Percentiles rank a stretch among this genome's conserved stretches.
Conservation (phyloP, 768 basidiomycete species). For the Boletus reticulatus region DNA sequence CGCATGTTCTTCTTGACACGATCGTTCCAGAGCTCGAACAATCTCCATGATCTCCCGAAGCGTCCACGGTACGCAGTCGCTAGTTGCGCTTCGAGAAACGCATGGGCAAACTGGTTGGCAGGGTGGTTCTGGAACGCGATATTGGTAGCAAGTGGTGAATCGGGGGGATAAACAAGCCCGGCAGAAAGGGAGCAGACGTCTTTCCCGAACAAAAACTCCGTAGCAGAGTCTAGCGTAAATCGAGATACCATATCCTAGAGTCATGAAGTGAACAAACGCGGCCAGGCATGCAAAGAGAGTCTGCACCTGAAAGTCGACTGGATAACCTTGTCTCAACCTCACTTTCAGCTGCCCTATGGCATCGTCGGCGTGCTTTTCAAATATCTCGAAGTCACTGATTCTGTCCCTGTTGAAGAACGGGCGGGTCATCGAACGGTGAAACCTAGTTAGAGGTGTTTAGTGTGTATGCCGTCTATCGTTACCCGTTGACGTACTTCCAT, state of each 20-base stretch:
- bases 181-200: constrained; percentile 47
- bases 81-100: constrained; percentile 51
- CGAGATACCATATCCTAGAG: constrained; percentile 49
- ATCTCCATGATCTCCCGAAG: constrained; percentile 46
- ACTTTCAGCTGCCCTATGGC: constrained; percentile 44
- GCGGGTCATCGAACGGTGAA: constrained; percentile 58
- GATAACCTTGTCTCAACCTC: constrained; percentile 44
- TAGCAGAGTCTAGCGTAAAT: constrained; percentile 60
- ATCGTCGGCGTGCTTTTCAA: constrained; percentile 48
- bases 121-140: constrained; percentile 27
- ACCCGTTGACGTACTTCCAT: constrained; percentile 48
- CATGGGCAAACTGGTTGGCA: constrained; percentile 41
- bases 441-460: constrained; percentile 31
- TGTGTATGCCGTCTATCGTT: neutral
- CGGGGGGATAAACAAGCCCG: constrained; percentile 47
- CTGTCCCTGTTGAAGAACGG: constrained; percentile 59
- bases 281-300: neutral
- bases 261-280: neutral
- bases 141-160: constrained; percentile 8
- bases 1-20: constrained; percentile 42
- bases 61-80: constrained; percentile 38
- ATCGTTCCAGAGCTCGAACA: constrained; percentile 53
- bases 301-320: constrained; percentile 55
- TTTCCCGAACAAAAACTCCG: constrained; percentile 55
- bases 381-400: constrained; percentile 54